Evolutionary conservation across 2,329 filamentous ascomycete species (phyloP).

Genomic region (Ophiostoma australiae): DNA sequence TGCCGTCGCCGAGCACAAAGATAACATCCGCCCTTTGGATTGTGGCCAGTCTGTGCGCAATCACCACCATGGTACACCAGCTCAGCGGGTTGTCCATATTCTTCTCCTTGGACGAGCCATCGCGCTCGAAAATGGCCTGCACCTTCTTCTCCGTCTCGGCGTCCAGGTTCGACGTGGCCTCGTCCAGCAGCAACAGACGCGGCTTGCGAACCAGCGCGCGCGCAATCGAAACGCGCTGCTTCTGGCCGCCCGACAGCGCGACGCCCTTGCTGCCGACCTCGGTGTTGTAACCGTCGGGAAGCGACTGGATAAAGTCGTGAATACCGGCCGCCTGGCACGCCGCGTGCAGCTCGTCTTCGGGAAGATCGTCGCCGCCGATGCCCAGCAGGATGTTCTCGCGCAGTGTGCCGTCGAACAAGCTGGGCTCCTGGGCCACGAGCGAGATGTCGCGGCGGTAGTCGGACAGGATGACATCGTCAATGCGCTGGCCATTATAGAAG

Average conservation of each 20-base stretch:
- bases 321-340: slow-evolving; percentile 60
- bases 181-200: slow-evolving; percentile 27
- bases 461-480: slow-evolving; percentile 47
- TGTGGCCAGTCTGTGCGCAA: slow-evolving; percentile 61
- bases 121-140: slow-evolving; percentile 27
- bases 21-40: slow-evolving; percentile 66
- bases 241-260: slow-evolving; percentile 27
- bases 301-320: slow-evolving; percentile 63
- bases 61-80: slow-evolving; percentile 57
- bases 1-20: slow-evolving; percentile 62
- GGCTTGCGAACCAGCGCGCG: slow-evolving; percentile 25
- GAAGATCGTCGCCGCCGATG: slow-evolving; percentile 34
- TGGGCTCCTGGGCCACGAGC: slow-evolving; percentile 56
- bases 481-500: slow-evolving; percentile 52
- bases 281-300: slow-evolving; percentile 42
- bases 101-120: slow-evolving; percentile 30
- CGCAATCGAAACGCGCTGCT: slow-evolving; percentile 28
- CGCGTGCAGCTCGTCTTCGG: slow-evolving; percentile 43
- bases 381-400: slow-evolving; percentile 34
- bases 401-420: slow-evolving; percentile 50
- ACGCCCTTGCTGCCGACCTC: slow-evolving; percentile 26
- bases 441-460: slow-evolving; percentile 51
- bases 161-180: slow-evolving; percentile 27
- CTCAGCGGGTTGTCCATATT: neutral
- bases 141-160: slow-evolving; percentile 27